Evolutionary conservation across 495 filamentous ascomycete genomes (phyloP).

Genomic region (Achaetomiella virescens): DNA sequence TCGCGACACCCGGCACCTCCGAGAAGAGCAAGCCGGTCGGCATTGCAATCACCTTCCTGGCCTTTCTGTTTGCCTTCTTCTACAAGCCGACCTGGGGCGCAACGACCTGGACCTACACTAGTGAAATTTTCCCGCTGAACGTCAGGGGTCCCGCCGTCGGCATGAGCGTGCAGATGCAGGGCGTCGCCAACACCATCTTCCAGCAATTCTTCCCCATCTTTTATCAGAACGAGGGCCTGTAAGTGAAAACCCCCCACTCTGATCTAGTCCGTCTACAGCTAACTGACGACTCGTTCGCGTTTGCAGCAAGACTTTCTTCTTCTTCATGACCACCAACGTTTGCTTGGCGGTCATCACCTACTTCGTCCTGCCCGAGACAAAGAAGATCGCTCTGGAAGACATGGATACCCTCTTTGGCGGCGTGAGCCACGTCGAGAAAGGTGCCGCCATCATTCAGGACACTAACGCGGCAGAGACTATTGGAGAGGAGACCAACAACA

Average conservation of each 20-base stretch:
- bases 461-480: no score
- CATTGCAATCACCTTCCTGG: background rate
- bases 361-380: background rate
- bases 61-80: background rate
- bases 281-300: background rate
- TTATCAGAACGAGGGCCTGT: background rate
- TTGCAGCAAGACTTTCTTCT: background rate
- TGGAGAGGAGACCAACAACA: no score
- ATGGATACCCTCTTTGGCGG: background rate
- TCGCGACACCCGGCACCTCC: background rate
- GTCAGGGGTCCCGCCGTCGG: background rate
- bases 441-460: background rate
- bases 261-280: background rate
- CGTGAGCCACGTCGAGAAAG: background rate
- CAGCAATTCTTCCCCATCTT: background rate
- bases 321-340: background rate
- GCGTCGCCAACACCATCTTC: constrained; percentile 1
- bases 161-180: background rate
- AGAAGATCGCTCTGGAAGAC: background rate
- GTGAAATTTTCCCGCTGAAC: background rate
- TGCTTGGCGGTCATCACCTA: background rate
- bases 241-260: background rate
- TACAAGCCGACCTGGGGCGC: constrained; percentile 2
- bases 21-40: background rate
- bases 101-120: background rate